phyloP scores from a whole-genome alignment of 164 flowering plant genomes.

The Akebia trifoliata region DNA sequence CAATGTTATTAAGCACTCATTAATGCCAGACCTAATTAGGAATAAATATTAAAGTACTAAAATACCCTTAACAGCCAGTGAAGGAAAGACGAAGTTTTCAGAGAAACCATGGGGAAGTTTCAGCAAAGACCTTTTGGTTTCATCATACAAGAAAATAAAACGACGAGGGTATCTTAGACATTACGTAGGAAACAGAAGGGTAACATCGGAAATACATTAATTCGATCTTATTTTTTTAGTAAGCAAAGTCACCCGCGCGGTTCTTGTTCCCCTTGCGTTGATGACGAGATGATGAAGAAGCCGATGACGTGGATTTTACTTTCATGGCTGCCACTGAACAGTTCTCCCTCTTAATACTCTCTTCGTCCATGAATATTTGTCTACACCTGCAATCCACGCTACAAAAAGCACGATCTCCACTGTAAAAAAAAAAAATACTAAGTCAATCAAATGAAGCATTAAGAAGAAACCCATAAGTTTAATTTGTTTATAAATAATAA shows the following conservation, averaged over 20 bases:
- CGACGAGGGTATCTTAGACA: neutral
- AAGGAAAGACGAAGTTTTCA: neutral
- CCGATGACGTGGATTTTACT: slow-evolving; percentile 18
- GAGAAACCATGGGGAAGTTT: neutral
- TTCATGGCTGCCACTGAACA: slow-evolving; percentile 35
- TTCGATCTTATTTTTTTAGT: neutral
- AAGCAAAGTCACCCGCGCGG: slow-evolving; percentile 34
- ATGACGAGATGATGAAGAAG: slow-evolving; percentile 27
- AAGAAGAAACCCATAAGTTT: no score
- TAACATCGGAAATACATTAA: neutral
- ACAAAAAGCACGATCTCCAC: slow-evolving; percentile 73
- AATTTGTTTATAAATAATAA: neutral
- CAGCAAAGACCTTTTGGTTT: slow-evolving; percentile 9
- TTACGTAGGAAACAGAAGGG: neutral
- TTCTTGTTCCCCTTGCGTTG: slow-evolving; percentile 27
- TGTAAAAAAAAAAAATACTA: slow-evolving; percentile 7
- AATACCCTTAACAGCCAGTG: neutral
- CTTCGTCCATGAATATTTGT: slow-evolving; percentile 71
- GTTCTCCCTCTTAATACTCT: slow-evolving; percentile 28
- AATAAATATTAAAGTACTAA: neutral
- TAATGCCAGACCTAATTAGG: neutral
- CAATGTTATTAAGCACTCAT: neutral
- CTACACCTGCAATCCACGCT: slow-evolving; percentile 74
- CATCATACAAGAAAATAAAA: slow-evolving; percentile 11
- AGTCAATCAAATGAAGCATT: neutral